phyloP scores from a whole-genome alignment of 345 rosid species.

The Litchi chinensis region DNA sequence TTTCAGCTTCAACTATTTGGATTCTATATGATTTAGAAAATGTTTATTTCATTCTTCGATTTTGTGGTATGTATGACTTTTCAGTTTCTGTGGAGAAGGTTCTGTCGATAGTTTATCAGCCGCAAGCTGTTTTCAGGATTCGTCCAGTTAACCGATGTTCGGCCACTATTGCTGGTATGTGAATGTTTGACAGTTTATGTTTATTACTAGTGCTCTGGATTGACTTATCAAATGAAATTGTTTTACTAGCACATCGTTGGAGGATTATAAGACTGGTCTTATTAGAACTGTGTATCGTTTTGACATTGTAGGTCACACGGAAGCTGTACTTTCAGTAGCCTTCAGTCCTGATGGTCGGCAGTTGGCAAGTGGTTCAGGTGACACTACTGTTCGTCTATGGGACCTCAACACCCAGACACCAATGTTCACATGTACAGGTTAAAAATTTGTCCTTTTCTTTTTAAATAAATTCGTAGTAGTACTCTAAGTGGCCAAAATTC shows the following conservation, averaged over 20 bases:
- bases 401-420: slow-evolving; percentile 94
- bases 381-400: slow-evolving; percentile 93
- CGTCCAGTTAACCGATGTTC: slow-evolving; percentile 90
- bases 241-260: background rate
- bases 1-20: background rate
- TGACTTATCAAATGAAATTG: background rate
- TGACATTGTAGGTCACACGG: slow-evolving; percentile 61
- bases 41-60: background rate
- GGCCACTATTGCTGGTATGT: slow-evolving; percentile 82
- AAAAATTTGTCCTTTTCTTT: background rate
- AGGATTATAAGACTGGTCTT: slow-evolving; percentile 3
- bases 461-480: background rate
- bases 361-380: slow-evolving; percentile 98
- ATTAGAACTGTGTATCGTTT: slow-evolving; percentile 8
- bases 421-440: slow-evolving; percentile 90
- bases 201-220: slow-evolving; percentile 10
- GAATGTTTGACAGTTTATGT: background rate
- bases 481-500: background rate
- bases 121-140: slow-evolving; percentile 91
- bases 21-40: background rate
- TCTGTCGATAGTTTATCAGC: slow-evolving; percentile 87
- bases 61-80: slow-evolving; percentile 13
- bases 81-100: slow-evolving; percentile 97
- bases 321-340: slow-evolving; percentile 91
- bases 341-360: slow-evolving; percentile 93